Evolutionary conservation across 208 protist species (phyloP).

Genomic region (Lotmaria passim): DNA sequence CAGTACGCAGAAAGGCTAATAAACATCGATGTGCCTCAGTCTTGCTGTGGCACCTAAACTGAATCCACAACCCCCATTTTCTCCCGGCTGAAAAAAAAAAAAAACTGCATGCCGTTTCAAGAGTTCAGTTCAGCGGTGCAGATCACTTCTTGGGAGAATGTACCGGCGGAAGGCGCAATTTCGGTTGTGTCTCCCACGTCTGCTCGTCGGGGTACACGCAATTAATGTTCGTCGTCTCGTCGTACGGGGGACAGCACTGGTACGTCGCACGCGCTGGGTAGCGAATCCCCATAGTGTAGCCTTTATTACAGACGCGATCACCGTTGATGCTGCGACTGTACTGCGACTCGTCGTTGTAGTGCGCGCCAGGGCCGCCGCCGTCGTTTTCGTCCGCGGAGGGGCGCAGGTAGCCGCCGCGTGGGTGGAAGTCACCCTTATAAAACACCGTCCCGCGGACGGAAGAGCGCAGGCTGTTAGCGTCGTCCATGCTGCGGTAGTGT

Average conservation of each 20-base stretch:
- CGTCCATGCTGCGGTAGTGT: slow-evolving; percentile 45
- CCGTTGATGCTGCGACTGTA: slow-evolving; percentile 64
- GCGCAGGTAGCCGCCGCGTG: slow-evolving; percentile 27
- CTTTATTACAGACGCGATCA: slow-evolving; percentile 45
- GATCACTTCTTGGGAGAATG: neutral
- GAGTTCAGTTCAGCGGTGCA: too few species aligned
- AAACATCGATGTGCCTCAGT: neutral
- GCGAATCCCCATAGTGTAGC: slow-evolving; percentile 72
- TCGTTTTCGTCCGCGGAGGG: slow-evolving; percentile 21
- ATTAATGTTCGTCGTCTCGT: slow-evolving; percentile 82
- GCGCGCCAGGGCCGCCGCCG: slow-evolving; percentile 41
- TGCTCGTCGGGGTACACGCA: slow-evolving; percentile 77
- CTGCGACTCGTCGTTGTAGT: slow-evolving; percentile 62
- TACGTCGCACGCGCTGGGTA: slow-evolving; percentile 83
- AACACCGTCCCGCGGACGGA: slow-evolving; percentile 46
- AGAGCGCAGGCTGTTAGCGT: slow-evolving; percentile 8
- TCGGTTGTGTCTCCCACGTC: slow-evolving; percentile 56
- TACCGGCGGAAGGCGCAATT: slow-evolving; percentile 27
- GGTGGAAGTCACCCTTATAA: slow-evolving; percentile 78
- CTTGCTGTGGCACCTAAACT: too few species aligned
- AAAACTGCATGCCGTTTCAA: neutral
- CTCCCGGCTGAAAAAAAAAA: neutral
- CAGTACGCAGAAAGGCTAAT: neutral
- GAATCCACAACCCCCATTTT: neutral
- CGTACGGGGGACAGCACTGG: slow-evolving; percentile 64